Percentiles rank a stretch among this genome's conserved stretches.
Conservation (phyloP, 148 eudicot genomes). For the Simmondsia chinensis region DNA sequence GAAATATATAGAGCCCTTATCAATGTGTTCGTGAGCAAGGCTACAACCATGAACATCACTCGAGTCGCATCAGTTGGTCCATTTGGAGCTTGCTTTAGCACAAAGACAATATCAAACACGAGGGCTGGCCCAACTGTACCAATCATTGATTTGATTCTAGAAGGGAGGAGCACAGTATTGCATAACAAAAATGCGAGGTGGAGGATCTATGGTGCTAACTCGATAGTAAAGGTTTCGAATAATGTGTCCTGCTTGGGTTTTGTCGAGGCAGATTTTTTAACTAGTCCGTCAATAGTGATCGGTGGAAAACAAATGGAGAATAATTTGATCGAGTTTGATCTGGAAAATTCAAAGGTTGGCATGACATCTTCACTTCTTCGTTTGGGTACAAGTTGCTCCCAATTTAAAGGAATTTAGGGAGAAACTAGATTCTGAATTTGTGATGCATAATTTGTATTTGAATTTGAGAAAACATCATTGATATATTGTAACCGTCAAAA, state of each 20-base stretch:
- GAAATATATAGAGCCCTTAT: slow-evolving; percentile 30
- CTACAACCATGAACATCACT: slow-evolving; percentile 20
- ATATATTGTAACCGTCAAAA: too few relatives aligned
- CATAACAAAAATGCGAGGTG: slow-evolving; percentile 25
- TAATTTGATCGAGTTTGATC: slow-evolving; percentile 36
- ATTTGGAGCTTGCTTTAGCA: slow-evolving; percentile 35
- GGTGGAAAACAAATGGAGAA: slow-evolving; percentile 58
- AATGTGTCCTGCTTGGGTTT: slow-evolving; percentile 35
- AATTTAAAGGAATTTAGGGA: slow-evolving; percentile 24
- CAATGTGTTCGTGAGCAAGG: slow-evolving; percentile 21
- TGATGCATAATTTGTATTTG: too few relatives aligned
- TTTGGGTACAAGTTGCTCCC: slow-evolving; percentile 29
- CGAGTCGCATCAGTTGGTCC: slow-evolving; percentile 32
- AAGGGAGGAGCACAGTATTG: slow-evolving; percentile 17
- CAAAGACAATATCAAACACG: slow-evolving; percentile 9
- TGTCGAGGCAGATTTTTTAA: slow-evolving; percentile 23
- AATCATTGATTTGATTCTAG: slow-evolving; percentile 26
- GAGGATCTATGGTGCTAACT: slow-evolving; percentile 43
- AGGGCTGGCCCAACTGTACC: slow-evolving; percentile 32
- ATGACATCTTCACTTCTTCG: slow-evolving; percentile 28
- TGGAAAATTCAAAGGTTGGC: slow-evolving; percentile 19
- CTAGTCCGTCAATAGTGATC: slow-evolving; percentile 31
- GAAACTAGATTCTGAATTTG: too few relatives aligned
- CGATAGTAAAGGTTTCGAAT: slow-evolving; percentile 24
- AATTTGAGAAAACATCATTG: too few relatives aligned